Conservation (phyloP, 1,284 basidiomycete species). For the Microbotryum intermedium region DNA sequence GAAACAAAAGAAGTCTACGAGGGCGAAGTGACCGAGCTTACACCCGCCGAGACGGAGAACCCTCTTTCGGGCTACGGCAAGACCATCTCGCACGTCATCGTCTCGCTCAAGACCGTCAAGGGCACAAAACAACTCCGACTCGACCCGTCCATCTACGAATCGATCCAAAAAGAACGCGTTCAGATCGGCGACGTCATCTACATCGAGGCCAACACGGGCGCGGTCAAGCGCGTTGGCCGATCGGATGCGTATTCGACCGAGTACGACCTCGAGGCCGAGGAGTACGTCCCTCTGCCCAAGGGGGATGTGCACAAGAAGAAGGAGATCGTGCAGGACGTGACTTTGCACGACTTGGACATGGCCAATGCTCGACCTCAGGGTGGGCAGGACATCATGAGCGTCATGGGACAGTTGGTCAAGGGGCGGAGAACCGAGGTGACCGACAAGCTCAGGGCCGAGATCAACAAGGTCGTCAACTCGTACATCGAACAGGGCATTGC, state of each 20-base stretch:
- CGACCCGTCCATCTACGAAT: conserved; percentile 93
- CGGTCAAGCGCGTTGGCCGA: conserved; percentile 94
- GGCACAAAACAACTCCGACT: conserved; percentile 96
- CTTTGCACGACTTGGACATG: conserved; percentile 89
- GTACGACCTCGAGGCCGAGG: conserved; percentile 95
- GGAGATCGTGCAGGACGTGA: conserved; percentile 95
- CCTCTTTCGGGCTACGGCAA: conserved; percentile 95
- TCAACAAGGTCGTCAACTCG: conserved; percentile 95
- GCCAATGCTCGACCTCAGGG: conserved; percentile 84
- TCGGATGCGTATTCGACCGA: conserved; percentile 98
- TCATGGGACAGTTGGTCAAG: conserved; percentile 95
- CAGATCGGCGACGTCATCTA: conserved; percentile 96
- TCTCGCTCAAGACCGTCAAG: conserved; percentile 93
- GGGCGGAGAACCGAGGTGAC: conserved; percentile 92
- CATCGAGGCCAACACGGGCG: conserved; percentile 87
- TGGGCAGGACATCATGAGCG: conserved; percentile 97
- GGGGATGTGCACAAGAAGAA: conserved; percentile 97
- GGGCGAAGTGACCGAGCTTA: conserved; percentile 94
- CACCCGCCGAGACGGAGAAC: conserved; percentile 90
- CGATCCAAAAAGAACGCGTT: conserved; percentile 94
- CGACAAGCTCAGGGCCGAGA: conserved; percentile 88
- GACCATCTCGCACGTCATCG: conserved; percentile 92
- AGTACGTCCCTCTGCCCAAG: conserved; percentile 94
- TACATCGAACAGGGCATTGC: conserved; percentile 98
- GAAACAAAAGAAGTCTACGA: conserved; percentile 99